A percentile compares a stretch with the other conserved stretches of the same genome.
phyloP scores from a whole-genome alignment of 352 stramenopile species.

The Blastocystis sp. region DNA sequence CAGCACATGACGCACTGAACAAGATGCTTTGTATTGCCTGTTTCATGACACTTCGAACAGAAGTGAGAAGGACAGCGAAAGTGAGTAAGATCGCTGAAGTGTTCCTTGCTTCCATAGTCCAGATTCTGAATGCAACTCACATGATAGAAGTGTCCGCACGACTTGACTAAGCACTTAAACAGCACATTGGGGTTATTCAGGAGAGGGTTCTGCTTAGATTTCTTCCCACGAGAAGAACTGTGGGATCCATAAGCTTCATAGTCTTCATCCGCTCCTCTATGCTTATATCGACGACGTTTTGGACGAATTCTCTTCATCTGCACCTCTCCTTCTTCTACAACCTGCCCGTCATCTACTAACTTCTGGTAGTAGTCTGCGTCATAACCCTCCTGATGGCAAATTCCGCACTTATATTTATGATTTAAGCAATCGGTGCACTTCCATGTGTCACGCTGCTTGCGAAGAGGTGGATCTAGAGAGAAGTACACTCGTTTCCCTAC shows the following conservation, averaged over 20 bases:
- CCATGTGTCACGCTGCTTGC: constrained; percentile 40
- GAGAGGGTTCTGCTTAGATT: constrained; percentile 53
- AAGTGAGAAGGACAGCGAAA: constrained; percentile 61
- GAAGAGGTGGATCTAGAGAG: constrained; percentile 11
- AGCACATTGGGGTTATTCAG: constrained; percentile 37
- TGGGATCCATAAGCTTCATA: constrained; percentile 14
- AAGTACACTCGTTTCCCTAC: neutral
- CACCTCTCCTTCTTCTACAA: neutral
- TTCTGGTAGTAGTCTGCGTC: constrained; percentile 49
- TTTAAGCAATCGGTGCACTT: constrained; percentile 38
- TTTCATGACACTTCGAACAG: constrained; percentile 54
- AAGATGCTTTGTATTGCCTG: constrained; percentile 60
- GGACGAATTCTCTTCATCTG: neutral
- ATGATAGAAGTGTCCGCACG: constrained; percentile 50
- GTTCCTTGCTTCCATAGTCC: constrained; percentile 39
- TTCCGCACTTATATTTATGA: constrained; percentile 22
- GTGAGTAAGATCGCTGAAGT: constrained; percentile 39
- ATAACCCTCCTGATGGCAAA: constrained; percentile 58
- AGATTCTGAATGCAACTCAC: constrained; percentile 45
- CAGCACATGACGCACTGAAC: constrained; percentile 37
- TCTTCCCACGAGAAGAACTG: neutral
- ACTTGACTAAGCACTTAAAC: constrained; percentile 59
- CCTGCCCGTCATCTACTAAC: constrained; percentile 23
- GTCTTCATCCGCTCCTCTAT: neutral
- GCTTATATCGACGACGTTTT: neutral